Conservation (phyloP, 2,329 filamentous ascomycete species). For the Blastomyces silverae region DNA sequence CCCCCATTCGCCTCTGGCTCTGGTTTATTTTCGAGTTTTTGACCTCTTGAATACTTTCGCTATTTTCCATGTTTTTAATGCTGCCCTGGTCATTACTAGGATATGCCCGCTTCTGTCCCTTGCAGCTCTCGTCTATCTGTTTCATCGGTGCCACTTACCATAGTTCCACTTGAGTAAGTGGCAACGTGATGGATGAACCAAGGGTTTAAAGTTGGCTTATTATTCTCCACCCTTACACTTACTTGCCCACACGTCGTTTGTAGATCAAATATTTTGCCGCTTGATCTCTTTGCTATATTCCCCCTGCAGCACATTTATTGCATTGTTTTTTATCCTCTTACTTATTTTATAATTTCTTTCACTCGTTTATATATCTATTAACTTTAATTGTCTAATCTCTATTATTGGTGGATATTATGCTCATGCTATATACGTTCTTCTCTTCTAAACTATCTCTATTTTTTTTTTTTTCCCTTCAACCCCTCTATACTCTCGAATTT, state of each 20-base stretch:
- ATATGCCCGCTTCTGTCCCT: background rate
- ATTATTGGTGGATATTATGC: slow-evolving; percentile 9
- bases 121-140: background rate
- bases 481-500: background rate
- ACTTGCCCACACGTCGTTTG: background rate
- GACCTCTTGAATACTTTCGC: background rate
- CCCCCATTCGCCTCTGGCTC: too few relatives aligned
- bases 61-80: background rate
- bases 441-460: too few relatives aligned
- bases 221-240: background rate
- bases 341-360: slow-evolving; percentile 4
- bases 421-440: background rate
- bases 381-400: slow-evolving; percentile 8
- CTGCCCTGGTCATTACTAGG: background rate
- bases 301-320: background rate
- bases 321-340: background rate
- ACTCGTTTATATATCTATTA: slow-evolving; percentile 10
- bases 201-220: background rate
- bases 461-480: too few relatives aligned
- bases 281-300: background rate
- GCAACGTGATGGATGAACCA: background rate
- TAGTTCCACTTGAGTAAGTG: background rate
- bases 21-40: background rate
- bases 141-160: background rate
- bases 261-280: background rate